These are phyloP conservation scores for Adiantum capillusveneris DNA, from an alignment of 75 land plant species.

Conservation along the genomic window DNA sequence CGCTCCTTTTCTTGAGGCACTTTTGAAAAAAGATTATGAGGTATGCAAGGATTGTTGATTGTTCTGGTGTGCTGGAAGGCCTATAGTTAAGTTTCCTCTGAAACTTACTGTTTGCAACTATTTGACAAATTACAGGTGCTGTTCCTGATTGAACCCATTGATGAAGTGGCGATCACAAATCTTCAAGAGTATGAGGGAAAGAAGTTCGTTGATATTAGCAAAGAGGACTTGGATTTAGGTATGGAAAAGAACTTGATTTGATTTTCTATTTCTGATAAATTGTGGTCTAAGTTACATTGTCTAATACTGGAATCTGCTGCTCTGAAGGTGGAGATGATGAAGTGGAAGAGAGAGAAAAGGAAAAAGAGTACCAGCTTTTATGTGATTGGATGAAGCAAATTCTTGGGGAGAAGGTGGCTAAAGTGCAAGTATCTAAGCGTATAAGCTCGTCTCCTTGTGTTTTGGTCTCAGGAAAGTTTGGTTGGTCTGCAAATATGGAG, in stretches of 20 bases:
- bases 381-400: conserved; percentile 99
- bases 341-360: conserved; percentile 72
- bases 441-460: conserved; percentile 96
- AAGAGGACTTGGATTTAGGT: conserved; percentile 97
- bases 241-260: conserved; percentile 1
- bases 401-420: conserved; percentile 93
- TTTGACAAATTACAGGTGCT: conserved; percentile 80
- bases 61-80: no score
- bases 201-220: conserved; percentile 98
- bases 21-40: conserved; percentile 78
- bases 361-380: conserved; percentile 60
- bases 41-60: conserved; percentile 23
- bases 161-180: conserved; percentile 94
- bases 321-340: conserved; percentile 88
- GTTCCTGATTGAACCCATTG: conserved; percentile 86
- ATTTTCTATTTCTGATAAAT: not conserved
- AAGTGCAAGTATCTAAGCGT: conserved; percentile 87
- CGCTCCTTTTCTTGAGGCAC: conserved; percentile 91
- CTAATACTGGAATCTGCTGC: not conserved
- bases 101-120: not conserved
- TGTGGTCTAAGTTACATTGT: no score
- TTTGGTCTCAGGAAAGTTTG: conserved; percentile 96
- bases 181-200: conserved; percentile 90
- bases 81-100: not conserved
- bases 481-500: conserved; percentile 99